A percentile compares a stretch with the other conserved stretches of the same genome.
These are phyloP conservation scores for Ogataea naganishii DNA, from an alignment of 805 yeast genomes.

Conservation along the genomic window DNA sequence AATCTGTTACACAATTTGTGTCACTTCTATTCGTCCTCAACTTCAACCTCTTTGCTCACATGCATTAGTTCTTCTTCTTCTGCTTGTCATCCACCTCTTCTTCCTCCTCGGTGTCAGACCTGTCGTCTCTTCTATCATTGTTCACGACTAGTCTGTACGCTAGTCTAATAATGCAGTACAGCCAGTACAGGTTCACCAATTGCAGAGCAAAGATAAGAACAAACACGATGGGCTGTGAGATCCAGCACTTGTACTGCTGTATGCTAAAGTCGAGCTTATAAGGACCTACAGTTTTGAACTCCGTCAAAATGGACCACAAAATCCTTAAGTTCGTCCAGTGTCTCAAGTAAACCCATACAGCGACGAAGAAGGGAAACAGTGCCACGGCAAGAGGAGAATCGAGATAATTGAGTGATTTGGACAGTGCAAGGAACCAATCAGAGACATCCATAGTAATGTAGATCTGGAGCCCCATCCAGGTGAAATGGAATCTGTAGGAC, in stretches of 20 bases:
- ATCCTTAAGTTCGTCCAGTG: slow-evolving; percentile 78
- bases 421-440: slow-evolving; percentile 76
- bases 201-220: slow-evolving; percentile 71
- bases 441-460: slow-evolving; percentile 95
- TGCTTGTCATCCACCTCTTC: slow-evolving; percentile 26
- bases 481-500: slow-evolving; percentile 90
- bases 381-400: slow-evolving; percentile 57
- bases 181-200: slow-evolving; percentile 82
- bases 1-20: no score
- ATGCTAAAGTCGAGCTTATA: slow-evolving; percentile 75
- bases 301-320: slow-evolving; percentile 78
- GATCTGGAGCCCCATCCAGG: slow-evolving; percentile 88
- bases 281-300: slow-evolving; percentile 79
- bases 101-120: slow-evolving; percentile 80
- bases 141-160: slow-evolving; percentile 53
- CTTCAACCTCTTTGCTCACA: slow-evolving; percentile 1
- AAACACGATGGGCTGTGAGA: slow-evolving; percentile 87
- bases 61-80: slow-evolving; percentile 9
- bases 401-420: slow-evolving; percentile 83
- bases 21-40: not conserved
- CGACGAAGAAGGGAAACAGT: slow-evolving; percentile 59
- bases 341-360: slow-evolving; percentile 80
- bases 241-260: slow-evolving; percentile 94
- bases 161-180: slow-evolving; percentile 71
- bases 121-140: slow-evolving; percentile 66